Conservation (phyloP, 177 flowering plant genomes). For the Vitis hybrid region DNA sequence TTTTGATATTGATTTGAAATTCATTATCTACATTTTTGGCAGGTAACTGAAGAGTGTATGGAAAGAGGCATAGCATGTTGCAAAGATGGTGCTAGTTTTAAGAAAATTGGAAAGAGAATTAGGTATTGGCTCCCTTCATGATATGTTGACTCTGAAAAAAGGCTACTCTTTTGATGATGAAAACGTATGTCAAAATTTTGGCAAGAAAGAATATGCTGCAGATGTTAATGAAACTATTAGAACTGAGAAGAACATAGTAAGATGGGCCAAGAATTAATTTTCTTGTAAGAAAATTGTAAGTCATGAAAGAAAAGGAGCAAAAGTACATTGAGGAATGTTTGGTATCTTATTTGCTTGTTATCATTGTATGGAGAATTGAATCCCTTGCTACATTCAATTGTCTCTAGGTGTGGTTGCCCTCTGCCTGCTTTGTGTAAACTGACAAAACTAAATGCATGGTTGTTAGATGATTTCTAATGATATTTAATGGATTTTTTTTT, state of each 20-base stretch:
- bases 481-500: not conserved
- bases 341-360: too few relatives aligned
- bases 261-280: too few relatives aligned
- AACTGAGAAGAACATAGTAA: not conserved
- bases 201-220: not conserved
- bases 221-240: not conserved
- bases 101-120: slow-evolving; percentile 85
- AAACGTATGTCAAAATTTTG: not conserved
- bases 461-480: too few relatives aligned
- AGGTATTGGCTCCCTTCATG: slow-evolving; percentile 42
- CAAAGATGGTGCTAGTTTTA: slow-evolving; percentile 85
- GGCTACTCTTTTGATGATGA: not conserved
- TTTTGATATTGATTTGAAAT: not conserved
- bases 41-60: slow-evolving; percentile 96
- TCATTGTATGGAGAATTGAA: too few relatives aligned
- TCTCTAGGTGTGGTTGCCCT: too few relatives aligned
- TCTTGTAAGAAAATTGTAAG: too few relatives aligned
- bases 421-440: too few relatives aligned
- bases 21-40: slow-evolving; percentile 12
- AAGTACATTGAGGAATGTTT: too few relatives aligned
- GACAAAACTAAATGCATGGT: too few relatives aligned
- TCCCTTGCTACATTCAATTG: too few relatives aligned
- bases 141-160: not conserved
- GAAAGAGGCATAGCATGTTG: slow-evolving; percentile 80
- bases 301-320: too few relatives aligned